Conservation (phyloP, 2,329 filamentous ascomycete species). For the Colletotrichum zoysiae region DNA sequence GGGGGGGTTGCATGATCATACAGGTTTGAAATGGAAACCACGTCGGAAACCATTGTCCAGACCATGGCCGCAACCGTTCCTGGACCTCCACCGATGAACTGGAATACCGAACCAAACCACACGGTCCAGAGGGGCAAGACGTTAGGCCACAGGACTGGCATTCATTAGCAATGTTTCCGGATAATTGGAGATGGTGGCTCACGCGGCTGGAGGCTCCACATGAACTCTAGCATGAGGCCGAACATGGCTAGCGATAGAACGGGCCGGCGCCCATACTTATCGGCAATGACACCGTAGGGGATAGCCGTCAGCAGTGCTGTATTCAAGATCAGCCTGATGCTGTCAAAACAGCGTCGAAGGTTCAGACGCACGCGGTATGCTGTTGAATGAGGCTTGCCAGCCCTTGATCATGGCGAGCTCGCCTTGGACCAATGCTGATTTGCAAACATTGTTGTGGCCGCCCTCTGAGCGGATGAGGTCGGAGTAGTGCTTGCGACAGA, state of each 20-base stretch:
- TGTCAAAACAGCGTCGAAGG: neutral
- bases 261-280: conserved; percentile 59
- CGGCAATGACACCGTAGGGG: conserved; percentile 61
- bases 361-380: conserved; percentile 57
- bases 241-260: conserved; percentile 55
- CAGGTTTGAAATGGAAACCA: conserved; percentile 52
- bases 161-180: conserved; percentile 43
- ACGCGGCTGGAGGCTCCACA: conserved; percentile 51
- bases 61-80: conserved; percentile 58
- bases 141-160: conserved; percentile 52
- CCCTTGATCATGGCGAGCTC: conserved; percentile 65
- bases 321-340: neutral
- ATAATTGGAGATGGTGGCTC: conserved; percentile 34
- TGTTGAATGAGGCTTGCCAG: conserved; percentile 59
- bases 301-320: conserved; percentile 58
- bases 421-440: conserved; percentile 62
- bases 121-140: conserved; percentile 57
- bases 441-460: conserved; percentile 62
- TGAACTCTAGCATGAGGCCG: conserved; percentile 47
- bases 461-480: conserved; percentile 50
- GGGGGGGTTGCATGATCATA: neutral
- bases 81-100: conserved; percentile 57
- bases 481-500: conserved; percentile 64
- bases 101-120: conserved; percentile 51
- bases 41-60: conserved; percentile 60